These are phyloP conservation scores for Fagopyrum tataricum DNA, from an alignment of 148 eudicot genomes.

Conservation along the genomic window DNA sequence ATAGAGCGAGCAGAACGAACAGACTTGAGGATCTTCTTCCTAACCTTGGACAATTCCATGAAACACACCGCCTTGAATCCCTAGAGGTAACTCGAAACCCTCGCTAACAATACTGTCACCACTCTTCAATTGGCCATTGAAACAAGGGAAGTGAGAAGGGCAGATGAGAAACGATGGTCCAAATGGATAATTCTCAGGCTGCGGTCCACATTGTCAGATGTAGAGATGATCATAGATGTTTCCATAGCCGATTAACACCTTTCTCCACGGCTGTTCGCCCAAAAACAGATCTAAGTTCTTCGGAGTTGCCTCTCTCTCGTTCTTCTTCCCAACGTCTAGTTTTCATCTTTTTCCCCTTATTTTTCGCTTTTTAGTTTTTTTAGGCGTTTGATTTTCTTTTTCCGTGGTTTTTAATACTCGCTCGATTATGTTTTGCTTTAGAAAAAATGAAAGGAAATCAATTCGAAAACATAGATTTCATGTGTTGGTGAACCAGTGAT, in stretches of 20 bases:
- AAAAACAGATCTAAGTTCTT: background rate
- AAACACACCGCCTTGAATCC: slow-evolving; percentile 36
- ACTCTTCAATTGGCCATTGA: background rate
- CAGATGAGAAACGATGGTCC: background rate
- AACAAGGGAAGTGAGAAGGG: background rate
- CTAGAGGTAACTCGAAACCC: slow-evolving; percentile 54
- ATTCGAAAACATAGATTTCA: too few species aligned
- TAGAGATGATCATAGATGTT: background rate
- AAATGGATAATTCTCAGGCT: background rate
- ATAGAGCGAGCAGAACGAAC: slow-evolving; percentile 82
- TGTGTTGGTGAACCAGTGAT: too few species aligned
- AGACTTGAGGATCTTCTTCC: slow-evolving; percentile 71
- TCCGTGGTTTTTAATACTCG: too few species aligned
- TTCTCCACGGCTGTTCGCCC: background rate
- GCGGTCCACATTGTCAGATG: background rate
- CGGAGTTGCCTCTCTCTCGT: background rate
- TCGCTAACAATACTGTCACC: slow-evolving; percentile 6
- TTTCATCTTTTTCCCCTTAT: background rate
- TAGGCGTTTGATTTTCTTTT: background rate
- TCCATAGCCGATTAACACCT: background rate
- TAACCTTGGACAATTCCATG: slow-evolving; percentile 88
- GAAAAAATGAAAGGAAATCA: too few species aligned
- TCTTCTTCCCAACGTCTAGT: background rate
- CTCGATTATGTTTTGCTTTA: too few species aligned
- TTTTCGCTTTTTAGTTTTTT: background rate